Conservation (phyloP, 192 early-diverging fungal species). For the Dimargaris cristalligena region DNA sequence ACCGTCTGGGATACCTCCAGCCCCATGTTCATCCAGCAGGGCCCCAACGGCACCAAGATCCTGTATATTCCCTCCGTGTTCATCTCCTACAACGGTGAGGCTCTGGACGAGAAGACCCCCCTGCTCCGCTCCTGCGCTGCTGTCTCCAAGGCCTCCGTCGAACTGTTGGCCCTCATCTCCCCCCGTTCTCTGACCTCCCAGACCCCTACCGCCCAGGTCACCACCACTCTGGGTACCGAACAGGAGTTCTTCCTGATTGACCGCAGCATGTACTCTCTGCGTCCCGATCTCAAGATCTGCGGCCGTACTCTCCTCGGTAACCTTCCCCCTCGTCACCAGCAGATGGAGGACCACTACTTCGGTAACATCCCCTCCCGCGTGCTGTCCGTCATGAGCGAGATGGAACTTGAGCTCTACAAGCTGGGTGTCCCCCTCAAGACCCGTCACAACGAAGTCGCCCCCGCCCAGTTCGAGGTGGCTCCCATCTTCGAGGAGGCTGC, state of each 20-base stretch:
- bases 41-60: slow-evolving; percentile 79
- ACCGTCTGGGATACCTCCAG: slow-evolving; percentile 96
- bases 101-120: slow-evolving; percentile 96
- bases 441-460: slow-evolving; percentile 98
- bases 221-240: slow-evolving; percentile 89
- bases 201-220: slow-evolving; percentile 61
- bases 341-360: slow-evolving; percentile 99
- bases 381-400: slow-evolving; percentile 78
- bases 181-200: slow-evolving; percentile 17
- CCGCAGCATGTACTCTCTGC: slow-evolving; percentile 79
- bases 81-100: slow-evolving; percentile 98
- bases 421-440: slow-evolving; percentile 98
- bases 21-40: slow-evolving; percentile 89
- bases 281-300: slow-evolving; percentile 90
- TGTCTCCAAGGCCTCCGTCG: slow-evolving; percentile 61
- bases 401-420: slow-evolving; percentile 82
- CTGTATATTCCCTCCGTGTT: slow-evolving; percentile 97
- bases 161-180: slow-evolving; percentile 60
- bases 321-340: slow-evolving; percentile 94
- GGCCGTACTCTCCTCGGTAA: slow-evolving; percentile 88
- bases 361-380: slow-evolving; percentile 89
- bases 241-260: slow-evolving; percentile 99
- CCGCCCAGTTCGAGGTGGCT: slow-evolving; percentile 94
- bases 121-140: slow-evolving; percentile 82
- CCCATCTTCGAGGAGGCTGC: slow-evolving; percentile 96